Percentiles rank a stretch among this genome's conserved stretches.
phyloP scores from a whole-genome alignment of 139 green algal species.

The Chlamydomonas sp. region DNA sequence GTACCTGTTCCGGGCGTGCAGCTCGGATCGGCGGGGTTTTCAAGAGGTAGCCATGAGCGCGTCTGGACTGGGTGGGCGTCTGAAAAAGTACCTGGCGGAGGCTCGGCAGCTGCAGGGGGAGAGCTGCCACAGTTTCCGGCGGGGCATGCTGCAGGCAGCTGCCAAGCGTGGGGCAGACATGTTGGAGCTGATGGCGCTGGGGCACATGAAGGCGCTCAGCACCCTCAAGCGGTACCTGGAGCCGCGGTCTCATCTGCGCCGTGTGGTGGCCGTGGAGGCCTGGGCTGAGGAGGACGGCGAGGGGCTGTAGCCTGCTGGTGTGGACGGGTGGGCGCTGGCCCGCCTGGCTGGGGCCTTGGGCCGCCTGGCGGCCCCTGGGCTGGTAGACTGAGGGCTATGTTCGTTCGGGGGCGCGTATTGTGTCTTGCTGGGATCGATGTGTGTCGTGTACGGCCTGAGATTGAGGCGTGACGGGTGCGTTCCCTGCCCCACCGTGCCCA shows the following conservation, averaged over 20 bases:
- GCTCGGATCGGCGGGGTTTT: background rate
- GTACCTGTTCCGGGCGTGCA: background rate
- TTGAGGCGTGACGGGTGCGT: too few relatives aligned
- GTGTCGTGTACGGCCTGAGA: too few relatives aligned
- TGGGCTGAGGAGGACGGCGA: background rate
- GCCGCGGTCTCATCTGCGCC: background rate
- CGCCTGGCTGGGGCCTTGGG: too few relatives aligned
- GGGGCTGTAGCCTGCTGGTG: too few relatives aligned
- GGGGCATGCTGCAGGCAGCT: background rate
- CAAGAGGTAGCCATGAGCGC: background rate
- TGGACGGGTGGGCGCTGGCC: too few relatives aligned
- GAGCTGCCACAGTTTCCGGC: background rate
- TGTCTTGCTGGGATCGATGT: too few relatives aligned
- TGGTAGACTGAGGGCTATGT: too few relatives aligned
- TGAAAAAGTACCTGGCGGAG: background rate
- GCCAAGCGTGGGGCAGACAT: background rate
- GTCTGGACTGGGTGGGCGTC: background rate
- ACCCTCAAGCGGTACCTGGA: background rate
- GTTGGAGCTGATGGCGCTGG: background rate
- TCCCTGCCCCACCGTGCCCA: too few relatives aligned
- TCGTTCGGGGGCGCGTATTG: too few relatives aligned
- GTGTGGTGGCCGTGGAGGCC: too few relatives aligned
- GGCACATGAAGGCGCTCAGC: background rate
- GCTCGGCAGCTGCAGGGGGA: background rate
- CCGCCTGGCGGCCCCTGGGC: too few relatives aligned